Evolutionary conservation across 352 stramenopile genomes (phyloP).

Genomic region (Phytophthora ohioensis): DNA sequence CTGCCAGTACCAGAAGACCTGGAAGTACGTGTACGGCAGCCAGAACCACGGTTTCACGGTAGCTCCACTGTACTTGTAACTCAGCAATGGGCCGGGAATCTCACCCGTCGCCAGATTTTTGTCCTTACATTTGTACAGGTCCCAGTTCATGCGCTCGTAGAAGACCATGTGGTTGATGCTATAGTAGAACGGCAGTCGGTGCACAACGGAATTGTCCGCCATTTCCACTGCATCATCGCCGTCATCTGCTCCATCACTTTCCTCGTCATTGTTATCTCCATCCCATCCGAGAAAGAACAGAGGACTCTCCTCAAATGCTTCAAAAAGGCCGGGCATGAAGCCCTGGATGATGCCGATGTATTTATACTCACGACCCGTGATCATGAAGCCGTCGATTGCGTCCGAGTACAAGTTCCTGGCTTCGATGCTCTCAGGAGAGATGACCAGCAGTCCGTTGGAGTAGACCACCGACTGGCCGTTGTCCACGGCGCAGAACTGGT

Average conservation of each 20-base stretch:
- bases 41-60: conserved; percentile 86
- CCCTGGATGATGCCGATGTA: conserved; percentile 86
- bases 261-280: conserved; percentile 44
- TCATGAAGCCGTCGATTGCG: conserved; percentile 87
- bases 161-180: conserved; percentile 92
- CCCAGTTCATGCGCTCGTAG: conserved; percentile 89
- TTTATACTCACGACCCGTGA: conserved; percentile 82
- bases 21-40: conserved; percentile 84
- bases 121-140: conserved; percentile 87
- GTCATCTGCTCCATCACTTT: conserved; percentile 41
- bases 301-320: conserved; percentile 83
- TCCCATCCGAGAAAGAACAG: conserved; percentile 72
- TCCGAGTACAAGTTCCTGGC: conserved; percentile 83
- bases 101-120: conserved; percentile 62
- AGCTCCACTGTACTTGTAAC: conserved; percentile 82
- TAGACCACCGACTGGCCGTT: conserved; percentile 87
- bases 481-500: conserved; percentile 83
- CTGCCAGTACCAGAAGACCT: conserved; percentile 88
- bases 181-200: conserved; percentile 85
- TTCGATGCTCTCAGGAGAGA: conserved; percentile 73
- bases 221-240: conserved; percentile 35
- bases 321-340: conserved; percentile 82
- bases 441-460: conserved; percentile 82
- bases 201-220: conserved; percentile 59
- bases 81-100: conserved; percentile 78